Percentiles rank a stretch among this genome's conserved stretches.
These are phyloP conservation scores for Trichosporon ovoides DNA, from an alignment of 1,284 basidiomycete genomes.

Conservation along the genomic window DNA sequence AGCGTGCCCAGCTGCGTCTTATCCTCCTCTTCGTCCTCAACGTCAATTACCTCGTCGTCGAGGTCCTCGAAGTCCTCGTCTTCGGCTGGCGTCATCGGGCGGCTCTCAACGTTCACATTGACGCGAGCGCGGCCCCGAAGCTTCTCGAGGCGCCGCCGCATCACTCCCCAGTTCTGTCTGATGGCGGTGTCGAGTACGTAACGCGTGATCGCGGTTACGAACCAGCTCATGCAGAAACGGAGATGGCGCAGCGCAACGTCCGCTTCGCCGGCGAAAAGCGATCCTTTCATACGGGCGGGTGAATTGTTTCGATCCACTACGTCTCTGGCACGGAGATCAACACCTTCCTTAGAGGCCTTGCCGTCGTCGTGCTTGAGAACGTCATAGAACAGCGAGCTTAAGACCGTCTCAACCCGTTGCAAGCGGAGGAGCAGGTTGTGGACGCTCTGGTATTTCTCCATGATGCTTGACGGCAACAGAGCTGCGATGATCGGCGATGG, in stretches of 20 bases:
- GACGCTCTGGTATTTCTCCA: slow-evolving; percentile 77
- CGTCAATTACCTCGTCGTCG: slow-evolving; percentile 16
- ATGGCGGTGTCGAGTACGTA: slow-evolving; percentile 75
- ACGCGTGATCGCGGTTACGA: slow-evolving; percentile 59
- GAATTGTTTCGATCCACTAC: neutral
- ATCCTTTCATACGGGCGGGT: neutral
- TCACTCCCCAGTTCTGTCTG: slow-evolving; percentile 64
- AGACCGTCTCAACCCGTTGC: slow-evolving; percentile 67
- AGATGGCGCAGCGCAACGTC: slow-evolving; percentile 60
- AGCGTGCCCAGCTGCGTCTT: slow-evolving; percentile 29
- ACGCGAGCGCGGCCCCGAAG: slow-evolving; percentile 18
- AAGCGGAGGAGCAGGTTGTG: slow-evolving; percentile 72
- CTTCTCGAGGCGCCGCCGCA: slow-evolving; percentile 52
- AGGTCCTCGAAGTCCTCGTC: slow-evolving; percentile 21
- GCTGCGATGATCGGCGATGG: slow-evolving; percentile 65
- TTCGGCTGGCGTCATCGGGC: slow-evolving; percentile 24
- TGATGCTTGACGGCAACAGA: slow-evolving; percentile 61
- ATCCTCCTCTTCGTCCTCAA: slow-evolving; percentile 34
- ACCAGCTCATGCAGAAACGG: slow-evolving; percentile 65
- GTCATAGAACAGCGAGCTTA: slow-evolving; percentile 59
- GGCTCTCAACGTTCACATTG: slow-evolving; percentile 7
- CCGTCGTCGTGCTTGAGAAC: slow-evolving; percentile 22
- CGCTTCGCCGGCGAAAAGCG: slow-evolving; percentile 32
- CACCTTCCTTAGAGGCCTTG: neutral
- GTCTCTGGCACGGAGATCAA: neutral